Evolutionary conservation across 768 basidiomycete species (phyloP).

Genomic region (Lepiota venenata): DNA sequence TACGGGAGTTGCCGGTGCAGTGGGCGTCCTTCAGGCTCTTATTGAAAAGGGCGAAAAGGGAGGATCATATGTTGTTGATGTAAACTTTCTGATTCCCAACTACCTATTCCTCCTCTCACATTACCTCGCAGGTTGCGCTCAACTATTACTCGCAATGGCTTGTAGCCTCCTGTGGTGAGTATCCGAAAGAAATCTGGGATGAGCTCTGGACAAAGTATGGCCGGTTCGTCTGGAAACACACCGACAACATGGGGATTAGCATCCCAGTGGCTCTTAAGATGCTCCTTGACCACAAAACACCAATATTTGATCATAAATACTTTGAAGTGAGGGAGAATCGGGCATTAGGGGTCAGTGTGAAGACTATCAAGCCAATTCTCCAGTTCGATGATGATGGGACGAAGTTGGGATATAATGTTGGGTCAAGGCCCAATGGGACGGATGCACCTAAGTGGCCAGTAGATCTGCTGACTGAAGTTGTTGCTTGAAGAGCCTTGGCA

Average conservation of each 20-base stretch:
- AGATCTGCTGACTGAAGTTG: conserved; percentile 18
- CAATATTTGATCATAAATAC: conserved; percentile 15
- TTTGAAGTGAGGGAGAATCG: conserved; percentile 19
- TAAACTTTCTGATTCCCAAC: neutral
- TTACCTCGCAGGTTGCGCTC: conserved; percentile 16
- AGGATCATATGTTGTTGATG: conserved; percentile 21
- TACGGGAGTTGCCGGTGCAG: conserved; percentile 19
- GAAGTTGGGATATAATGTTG: conserved; percentile 18
- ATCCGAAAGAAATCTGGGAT: conserved; percentile 20
- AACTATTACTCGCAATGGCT: conserved; percentile 27
- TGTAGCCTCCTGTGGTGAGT: conserved; percentile 15
- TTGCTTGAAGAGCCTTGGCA: conserved; percentile 4
- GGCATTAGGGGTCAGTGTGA: conserved; percentile 15
- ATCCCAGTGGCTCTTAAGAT: conserved; percentile 12
- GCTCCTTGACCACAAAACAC: conserved; percentile 12
- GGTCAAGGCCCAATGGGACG: conserved; percentile 19
- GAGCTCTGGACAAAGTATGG: conserved; percentile 16
- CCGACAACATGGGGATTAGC: conserved; percentile 19
- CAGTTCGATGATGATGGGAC: conserved; percentile 16
- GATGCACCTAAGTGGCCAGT: conserved; percentile 21
- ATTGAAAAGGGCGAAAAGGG: conserved; percentile 17
- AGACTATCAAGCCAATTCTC: conserved; percentile 19
- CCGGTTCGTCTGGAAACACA: conserved; percentile 14
- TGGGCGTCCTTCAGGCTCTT: conserved; percentile 18
- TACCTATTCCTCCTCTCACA: neutral